phyloP scores from a whole-genome alignment of 768 basidiomycete species.

The Ramaria rubella region DNA sequence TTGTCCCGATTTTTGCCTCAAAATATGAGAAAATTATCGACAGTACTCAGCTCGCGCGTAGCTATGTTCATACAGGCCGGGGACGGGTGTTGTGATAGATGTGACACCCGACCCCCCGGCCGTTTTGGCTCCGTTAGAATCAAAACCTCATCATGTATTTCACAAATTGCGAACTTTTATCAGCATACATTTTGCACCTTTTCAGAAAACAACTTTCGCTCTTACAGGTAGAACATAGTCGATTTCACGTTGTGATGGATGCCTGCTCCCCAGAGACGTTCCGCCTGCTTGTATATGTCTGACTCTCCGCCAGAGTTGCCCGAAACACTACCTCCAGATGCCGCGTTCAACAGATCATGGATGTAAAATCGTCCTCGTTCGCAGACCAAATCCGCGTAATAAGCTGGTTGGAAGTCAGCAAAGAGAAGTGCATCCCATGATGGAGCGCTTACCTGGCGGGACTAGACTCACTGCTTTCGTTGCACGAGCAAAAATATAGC shows the following conservation, averaged over 20 bases:
- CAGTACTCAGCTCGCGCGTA: too few species aligned
- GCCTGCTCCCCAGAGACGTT: slow-evolving; percentile 40
- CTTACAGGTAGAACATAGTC: slow-evolving; percentile 19
- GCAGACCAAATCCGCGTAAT: slow-evolving; percentile 57
- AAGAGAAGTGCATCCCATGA: not conserved
- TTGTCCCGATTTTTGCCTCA: too few species aligned
- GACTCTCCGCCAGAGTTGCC: slow-evolving; percentile 36
- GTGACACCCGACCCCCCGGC: too few species aligned
- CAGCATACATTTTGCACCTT: too few species aligned
- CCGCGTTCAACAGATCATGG: slow-evolving; percentile 56
- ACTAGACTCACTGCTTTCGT: slow-evolving; percentile 80
- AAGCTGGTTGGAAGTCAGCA: slow-evolving; percentile 27
- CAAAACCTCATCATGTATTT: too few species aligned
- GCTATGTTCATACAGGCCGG: too few species aligned
- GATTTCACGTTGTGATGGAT: slow-evolving; percentile 12
- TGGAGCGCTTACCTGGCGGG: slow-evolving; percentile 38
- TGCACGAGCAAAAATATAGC: slow-evolving; percentile 75
- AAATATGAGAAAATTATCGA: too few species aligned
- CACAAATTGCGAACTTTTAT: too few species aligned
- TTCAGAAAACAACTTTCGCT: too few species aligned
- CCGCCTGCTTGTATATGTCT: slow-evolving; percentile 48
- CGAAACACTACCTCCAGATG: slow-evolving; percentile 35
- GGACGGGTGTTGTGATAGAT: too few species aligned
- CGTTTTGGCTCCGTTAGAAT: too few species aligned
- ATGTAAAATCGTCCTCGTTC: slow-evolving; percentile 73